Conservation (phyloP, 1,284 basidiomycete species). For the Microbotryomycetes sp. region DNA sequence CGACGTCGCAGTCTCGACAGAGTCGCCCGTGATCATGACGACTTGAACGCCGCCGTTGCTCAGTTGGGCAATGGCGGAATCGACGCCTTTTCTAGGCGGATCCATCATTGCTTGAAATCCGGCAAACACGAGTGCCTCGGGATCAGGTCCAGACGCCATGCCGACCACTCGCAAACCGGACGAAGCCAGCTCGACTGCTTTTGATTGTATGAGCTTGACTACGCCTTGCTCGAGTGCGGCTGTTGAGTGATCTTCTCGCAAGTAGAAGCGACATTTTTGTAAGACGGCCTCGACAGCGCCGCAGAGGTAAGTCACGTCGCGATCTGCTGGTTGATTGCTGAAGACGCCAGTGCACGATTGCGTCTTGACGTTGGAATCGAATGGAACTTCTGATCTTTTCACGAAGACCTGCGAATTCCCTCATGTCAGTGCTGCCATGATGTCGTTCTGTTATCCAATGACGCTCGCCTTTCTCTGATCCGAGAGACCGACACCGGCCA, state of each 20-base stretch:
- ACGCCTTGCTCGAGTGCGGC: constrained; percentile 64
- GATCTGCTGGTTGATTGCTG: constrained; percentile 40
- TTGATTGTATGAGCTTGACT: constrained; percentile 57
- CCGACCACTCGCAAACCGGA: constrained; percentile 80
- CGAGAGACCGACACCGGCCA: constrained; percentile 59
- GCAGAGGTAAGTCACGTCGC: constrained; percentile 82
- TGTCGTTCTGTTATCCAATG: background rate
- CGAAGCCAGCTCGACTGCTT: constrained; percentile 63
- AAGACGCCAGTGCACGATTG: constrained; percentile 77
- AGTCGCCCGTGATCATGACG: constrained; percentile 97
- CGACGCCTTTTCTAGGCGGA: constrained; percentile 88
- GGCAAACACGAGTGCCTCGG: constrained; percentile 67
- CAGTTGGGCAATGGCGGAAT: constrained; percentile 70
- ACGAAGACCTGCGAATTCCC: constrained; percentile 59
- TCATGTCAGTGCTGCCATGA: constrained; percentile 39
- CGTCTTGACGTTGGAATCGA: constrained; percentile 85
- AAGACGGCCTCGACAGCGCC: constrained; percentile 85
- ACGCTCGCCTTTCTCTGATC: constrained; percentile 62
- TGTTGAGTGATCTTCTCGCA: constrained; percentile 74
- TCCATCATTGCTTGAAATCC: constrained; percentile 95
- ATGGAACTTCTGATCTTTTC: constrained; percentile 70
- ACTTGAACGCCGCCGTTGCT: constrained; percentile 84
- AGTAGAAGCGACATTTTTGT: constrained; percentile 76
- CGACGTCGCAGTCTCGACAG: constrained; percentile 79
- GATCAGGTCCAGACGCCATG: constrained; percentile 66